Base-by-base conservation (phyloP, 768 basidiomycete genomes). In the Glaciozyma martinii region DNA sequence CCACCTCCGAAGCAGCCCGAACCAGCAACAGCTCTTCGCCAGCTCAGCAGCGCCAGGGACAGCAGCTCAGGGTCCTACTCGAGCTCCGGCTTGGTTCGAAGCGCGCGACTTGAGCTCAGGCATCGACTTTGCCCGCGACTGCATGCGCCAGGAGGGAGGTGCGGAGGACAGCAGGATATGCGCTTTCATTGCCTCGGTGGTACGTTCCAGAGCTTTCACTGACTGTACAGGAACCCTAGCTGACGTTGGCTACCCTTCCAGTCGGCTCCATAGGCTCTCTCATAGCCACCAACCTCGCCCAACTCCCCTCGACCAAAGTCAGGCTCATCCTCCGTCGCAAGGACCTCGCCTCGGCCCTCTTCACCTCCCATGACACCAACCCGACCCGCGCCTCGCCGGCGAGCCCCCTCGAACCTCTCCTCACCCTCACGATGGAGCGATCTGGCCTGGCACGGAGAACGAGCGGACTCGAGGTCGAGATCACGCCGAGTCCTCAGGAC, bases 191-290 rank as follows among this genome's bases (percentile, higher is more conserved):
- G 60, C 40, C 44, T 71, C 2, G 66, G 66, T 3, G 66, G 70
- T 68, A 10, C 47, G 66, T 25, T n/a, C 0, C 55, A 16, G 23
- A 8, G 8, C 10, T 10, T 12, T n/a, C 25, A 15, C 37, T 50
- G 42, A 3, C 12, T 21, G n/a, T 9, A n/a, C 1, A 3, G 1
- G 40, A 46, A 37, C 13, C 30, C 30, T 29, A 23, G 54, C 63
- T 63, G 37, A 65, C 47, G 23, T 25, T 8, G 7, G 87, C 86
- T 88, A 78, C 73, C 88, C 68, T 80, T 89, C 67, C 91, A 71
- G 76, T 90, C 49, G 90, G 90, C 56, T 81, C 90, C 52, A 82
- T 94, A 67, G 93, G 93, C 61, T 83, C 84, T 33, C 83, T 97
- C 64, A 68, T 97, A 68, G 82, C 91, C 21, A 84, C 87, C 75